Evolutionary conservation across 257 asterid species (phyloP), one percentile per base, ranked within the genome.

Genomic region (Rehmannia glutinosa): DNA sequence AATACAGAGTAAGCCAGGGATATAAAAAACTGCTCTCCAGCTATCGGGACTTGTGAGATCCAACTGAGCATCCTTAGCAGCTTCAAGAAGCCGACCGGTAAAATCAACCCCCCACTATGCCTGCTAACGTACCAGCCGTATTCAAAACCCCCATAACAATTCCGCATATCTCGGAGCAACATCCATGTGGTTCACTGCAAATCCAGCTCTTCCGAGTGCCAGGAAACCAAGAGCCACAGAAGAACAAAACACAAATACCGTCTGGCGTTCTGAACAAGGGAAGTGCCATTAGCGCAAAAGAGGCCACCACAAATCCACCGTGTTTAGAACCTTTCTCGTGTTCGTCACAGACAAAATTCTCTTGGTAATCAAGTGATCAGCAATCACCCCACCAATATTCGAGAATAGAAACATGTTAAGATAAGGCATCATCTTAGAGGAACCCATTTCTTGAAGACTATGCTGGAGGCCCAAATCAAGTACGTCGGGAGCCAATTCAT

Each of bases 401-500:
- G 97, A 89, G 87, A 87, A 92, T 17, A 92, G 6, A 73, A 92
- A 89, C 97, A 92, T 92, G 86, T 87, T 89, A 24, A 89, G 68
- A 52, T 89, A 92, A 42, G 97, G 97, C 79, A 92, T 72, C 98
- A 92, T 92, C 79, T 89, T 92, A 4, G 98, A 92, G 50, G 97
- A 89, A 4, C 98, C 98, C 98, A 92, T 92, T 50, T 92, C 96
- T 71, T 89, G 92, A 59, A 92, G 97, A 62, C 98, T 87, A 32
- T 75, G 83, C 79, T 80, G 79, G 51, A 92, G 91, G 13, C 97
- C 98, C 69, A 89, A 58, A 23, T 92, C 96, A 92, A 92, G 78
- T 92, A 92, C 1, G 98, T 92, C 0, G 98, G 98, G 41, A 92
- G 98, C 98, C 98, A 92, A 51, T 92, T 92, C 98, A 92, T 92